Percentiles rank a stretch among this genome's conserved stretches.
Conservation (phyloP, 208 protist genomes). For the Trichomonas vaginalis region DNA sequence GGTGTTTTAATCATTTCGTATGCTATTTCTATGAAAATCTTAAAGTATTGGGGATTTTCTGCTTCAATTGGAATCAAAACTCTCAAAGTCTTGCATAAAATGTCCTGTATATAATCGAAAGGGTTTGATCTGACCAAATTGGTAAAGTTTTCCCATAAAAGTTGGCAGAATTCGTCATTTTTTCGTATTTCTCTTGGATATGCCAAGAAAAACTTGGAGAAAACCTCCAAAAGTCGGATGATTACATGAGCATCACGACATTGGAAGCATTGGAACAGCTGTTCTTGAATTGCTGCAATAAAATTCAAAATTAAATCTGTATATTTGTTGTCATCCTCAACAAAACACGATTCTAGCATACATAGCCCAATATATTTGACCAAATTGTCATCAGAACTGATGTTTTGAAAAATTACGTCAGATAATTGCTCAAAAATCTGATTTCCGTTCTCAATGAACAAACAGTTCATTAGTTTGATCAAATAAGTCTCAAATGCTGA, state of each 20-base stretch:
- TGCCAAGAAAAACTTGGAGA: background rate
- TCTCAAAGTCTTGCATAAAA: background rate
- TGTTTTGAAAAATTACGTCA: background rate
- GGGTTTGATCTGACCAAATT: background rate
- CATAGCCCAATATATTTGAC: background rate
- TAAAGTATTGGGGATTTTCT: background rate
- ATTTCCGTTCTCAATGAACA: background rate
- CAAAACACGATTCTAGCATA: background rate
- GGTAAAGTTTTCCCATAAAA: background rate
- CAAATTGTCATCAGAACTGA: background rate
- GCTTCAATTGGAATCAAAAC: background rate
- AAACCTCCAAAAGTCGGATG: background rate
- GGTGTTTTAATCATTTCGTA: background rate
- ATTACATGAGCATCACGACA: background rate
- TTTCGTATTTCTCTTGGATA: background rate
- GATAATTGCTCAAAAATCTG: background rate
- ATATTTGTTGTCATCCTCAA: background rate
- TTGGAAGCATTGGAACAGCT: background rate
- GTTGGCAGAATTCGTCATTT: background rate
- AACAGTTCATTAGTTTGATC: background rate
- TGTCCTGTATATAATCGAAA: background rate
- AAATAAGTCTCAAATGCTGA: background rate
- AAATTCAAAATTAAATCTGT: background rate
- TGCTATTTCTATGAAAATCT: background rate
- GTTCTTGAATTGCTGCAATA: background rate